Conservation (phyloP, 805 yeast species). For the Debaryomyces tyrocola region DNA sequence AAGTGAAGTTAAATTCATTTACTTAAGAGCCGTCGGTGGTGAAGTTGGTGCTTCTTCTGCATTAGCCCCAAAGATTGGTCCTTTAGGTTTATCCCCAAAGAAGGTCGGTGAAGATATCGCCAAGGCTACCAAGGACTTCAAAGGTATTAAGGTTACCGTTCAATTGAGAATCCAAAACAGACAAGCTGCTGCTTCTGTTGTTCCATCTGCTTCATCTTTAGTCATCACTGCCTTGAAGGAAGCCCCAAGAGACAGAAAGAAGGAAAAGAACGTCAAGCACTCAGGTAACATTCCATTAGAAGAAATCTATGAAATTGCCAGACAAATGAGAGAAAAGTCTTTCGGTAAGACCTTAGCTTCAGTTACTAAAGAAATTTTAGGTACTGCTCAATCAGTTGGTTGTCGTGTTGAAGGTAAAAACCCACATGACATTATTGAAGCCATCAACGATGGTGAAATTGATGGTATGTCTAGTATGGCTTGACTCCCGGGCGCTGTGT, state of each 20-base stretch:
- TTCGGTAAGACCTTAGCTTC: conserved; percentile 97
- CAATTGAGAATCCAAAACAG: conserved; percentile 99
- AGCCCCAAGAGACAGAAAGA: conserved; percentile 99
- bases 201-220: conserved; percentile 98
- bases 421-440: conserved; percentile 98
- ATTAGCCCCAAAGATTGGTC: conserved; percentile 99
- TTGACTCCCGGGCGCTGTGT: background rate
- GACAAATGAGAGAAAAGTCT: conserved; percentile 95
- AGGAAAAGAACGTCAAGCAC: conserved; percentile 99
- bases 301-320: conserved; percentile 95
- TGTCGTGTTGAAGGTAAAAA: conserved; percentile 99
- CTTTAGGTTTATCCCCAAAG: conserved; percentile 99
- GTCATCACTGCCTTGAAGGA: conserved; percentile 99
- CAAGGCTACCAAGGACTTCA: conserved; percentile 98
- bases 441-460: conserved; percentile 97
- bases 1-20: conserved; percentile 94
- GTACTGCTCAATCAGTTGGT: conserved; percentile 99
- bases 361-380: conserved; percentile 97
- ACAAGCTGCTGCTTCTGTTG: conserved; percentile 98
- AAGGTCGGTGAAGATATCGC: conserved; percentile 99
- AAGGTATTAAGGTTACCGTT: conserved; percentile 99
- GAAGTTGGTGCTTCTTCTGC: conserved; percentile 99
- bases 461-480: conserved; percentile 50
- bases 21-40: conserved; percentile 99
- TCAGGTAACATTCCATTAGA: conserved; percentile 97